These are phyloP conservation scores for Trichoderma sp. DNA, from an alignment of 2,329 filamentous ascomycete genomes.

Conservation along the genomic window DNA sequence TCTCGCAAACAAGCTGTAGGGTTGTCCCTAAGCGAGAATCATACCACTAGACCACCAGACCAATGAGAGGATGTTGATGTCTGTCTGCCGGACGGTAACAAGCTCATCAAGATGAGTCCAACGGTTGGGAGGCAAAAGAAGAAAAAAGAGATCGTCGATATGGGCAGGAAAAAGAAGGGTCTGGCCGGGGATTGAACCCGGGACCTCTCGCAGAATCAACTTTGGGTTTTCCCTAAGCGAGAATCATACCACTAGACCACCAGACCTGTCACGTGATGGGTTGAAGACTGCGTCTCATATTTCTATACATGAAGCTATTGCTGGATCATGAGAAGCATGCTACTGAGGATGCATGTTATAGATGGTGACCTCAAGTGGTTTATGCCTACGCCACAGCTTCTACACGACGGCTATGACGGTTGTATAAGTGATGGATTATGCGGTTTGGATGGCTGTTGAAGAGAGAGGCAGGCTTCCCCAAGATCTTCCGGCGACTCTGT, in stretches of 20 bases:
- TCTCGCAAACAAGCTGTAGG: slow-evolving; percentile 41
- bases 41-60: slow-evolving; percentile 28
- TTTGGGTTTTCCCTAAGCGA: slow-evolving; percentile 62
- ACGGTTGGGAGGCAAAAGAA: not conserved
- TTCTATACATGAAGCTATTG: no score
- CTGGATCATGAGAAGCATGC: no score
- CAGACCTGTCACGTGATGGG: slow-evolving; percentile 24
- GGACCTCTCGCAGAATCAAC: slow-evolving; percentile 48
- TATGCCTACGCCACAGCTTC: no score
- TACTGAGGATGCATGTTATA: no score
- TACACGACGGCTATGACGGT: no score
- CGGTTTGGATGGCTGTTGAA: no score
- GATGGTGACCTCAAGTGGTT: no score
- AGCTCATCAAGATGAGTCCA: not conserved
- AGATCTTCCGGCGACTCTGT: no score
- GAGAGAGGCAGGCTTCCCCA: no score
- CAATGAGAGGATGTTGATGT: slow-evolving; percentile 4
- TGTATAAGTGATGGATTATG: no score
- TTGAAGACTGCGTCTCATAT: not conserved
- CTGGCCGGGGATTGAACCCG: slow-evolving; percentile 52
- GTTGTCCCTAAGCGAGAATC: slow-evolving; percentile 28
- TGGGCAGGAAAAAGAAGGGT: slow-evolving; percentile 39
- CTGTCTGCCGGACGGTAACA: not conserved
- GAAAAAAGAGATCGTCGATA: not conserved
- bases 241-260: slow-evolving; percentile 64